Evolutionary conservation across 1,139 yeast genomes (phyloP), one percentile per base, ranked within the genome.

Genomic region (Blastobotrys serpentis): DNA sequence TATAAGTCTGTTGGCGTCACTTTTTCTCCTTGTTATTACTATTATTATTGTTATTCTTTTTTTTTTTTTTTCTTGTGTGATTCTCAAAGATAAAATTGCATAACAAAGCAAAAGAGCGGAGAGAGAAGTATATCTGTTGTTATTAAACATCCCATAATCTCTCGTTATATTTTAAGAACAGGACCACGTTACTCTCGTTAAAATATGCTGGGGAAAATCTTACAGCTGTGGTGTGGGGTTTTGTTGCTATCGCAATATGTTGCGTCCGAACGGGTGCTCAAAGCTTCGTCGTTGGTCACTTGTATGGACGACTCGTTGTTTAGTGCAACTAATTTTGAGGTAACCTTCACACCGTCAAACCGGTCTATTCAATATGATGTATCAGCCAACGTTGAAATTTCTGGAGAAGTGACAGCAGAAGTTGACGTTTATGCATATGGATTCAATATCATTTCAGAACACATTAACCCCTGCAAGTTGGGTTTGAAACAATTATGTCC

Each of bases 301-400:
- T 92, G 99, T 73, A 88, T 88, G 96, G 86, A 82, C 50, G 75
- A 86, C 66, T 90, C 97, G 17, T 83, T 81, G 61, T 78, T 92
- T 58, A 82, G 96, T 2, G 90, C 97, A 3, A 79, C 90, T 19
- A 79, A 74, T 58, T 88, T 94, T 62, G 84, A 86, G 59, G 94
- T 90, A 50, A 71, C 71, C 40, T 88, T 77, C 66, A 83, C 73
- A 60, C 95, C 95, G 7, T 72, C 68, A 29, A 85, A 84, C 67
- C 68, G 70, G 17, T 74, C 86, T 0, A 79, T 86, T 10, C 71
- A 70, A 10, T 86, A 87, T 62, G 83, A 86, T 59, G 75, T 92
- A 32, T 77, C 81, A 48, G 97, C 96, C 38, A 75, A 84, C 36
- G 84, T 96, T 7, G 83, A 86, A 25, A 78, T 92, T 56, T 76